Conservation (phyloP, 1,284 basidiomycete species). For the Heterobasidion parviporum region DNA sequence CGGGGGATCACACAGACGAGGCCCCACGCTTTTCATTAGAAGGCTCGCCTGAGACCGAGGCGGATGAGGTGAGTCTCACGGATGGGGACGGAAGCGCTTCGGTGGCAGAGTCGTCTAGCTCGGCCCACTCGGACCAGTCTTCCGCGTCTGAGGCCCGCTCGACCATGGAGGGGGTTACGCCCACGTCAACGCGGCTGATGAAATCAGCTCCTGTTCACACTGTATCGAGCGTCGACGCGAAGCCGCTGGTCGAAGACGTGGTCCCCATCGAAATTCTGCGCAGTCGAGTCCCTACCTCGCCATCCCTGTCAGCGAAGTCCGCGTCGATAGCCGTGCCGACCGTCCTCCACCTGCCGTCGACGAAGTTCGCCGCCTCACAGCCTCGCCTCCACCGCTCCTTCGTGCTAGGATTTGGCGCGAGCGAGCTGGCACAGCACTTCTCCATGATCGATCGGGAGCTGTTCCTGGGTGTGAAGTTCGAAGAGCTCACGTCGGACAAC, state of each 20-base stretch:
- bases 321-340: constrained; percentile 5
- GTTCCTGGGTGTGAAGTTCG: constrained; percentile 75
- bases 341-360: background rate
- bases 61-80: constrained; percentile 16
- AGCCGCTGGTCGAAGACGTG: constrained; percentile 48
- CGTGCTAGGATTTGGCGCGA: constrained; percentile 50
- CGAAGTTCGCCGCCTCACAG: constrained; percentile 9
- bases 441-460: constrained; percentile 85
- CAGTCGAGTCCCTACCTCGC: constrained; percentile 37
- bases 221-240: constrained; percentile 31
- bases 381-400: constrained; percentile 55
- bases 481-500: constrained; percentile 69
- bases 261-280: constrained; percentile 61
- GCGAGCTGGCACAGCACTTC: constrained; percentile 70
- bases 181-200: background rate
- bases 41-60: constrained; percentile 30
- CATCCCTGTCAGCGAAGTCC: constrained; percentile 10
- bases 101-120: constrained; percentile 4
- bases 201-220: background rate
- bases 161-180: constrained; percentile 11
- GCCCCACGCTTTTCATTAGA: constrained; percentile 39
- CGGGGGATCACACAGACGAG: constrained; percentile 52
- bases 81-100: constrained; percentile 7
- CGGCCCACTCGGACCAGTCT: constrained; percentile 7
- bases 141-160: constrained; percentile 1